Conservation (phyloP, 2,329 filamentous ascomycete species). For the Talaromyces islandicus region DNA sequence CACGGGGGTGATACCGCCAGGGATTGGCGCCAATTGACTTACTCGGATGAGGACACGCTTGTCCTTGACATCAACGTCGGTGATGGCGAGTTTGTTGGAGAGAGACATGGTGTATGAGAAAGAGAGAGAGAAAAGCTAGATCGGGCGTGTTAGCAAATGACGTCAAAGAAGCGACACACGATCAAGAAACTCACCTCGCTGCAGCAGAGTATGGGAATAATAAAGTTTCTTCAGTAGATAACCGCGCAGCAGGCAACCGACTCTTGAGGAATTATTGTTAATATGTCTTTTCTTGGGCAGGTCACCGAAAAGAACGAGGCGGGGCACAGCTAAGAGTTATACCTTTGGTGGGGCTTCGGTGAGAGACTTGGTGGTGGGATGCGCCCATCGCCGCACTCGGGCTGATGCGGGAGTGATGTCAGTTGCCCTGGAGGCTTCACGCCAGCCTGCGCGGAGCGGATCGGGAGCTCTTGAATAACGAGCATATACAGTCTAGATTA, state of each 20-base stretch:
- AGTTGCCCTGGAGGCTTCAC: constrained; percentile 8
- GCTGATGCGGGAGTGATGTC: constrained; percentile 40
- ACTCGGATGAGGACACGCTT: constrained; percentile 98
- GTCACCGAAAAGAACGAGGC: neutral
- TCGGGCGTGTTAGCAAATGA: neutral
- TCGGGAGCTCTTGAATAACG: neutral
- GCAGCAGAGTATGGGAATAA: neutral
- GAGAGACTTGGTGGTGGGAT: constrained; percentile 17
- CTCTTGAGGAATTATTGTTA: neutral
- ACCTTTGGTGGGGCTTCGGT: constrained; percentile 20
- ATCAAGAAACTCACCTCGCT: neutral
- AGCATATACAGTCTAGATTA: neutral
- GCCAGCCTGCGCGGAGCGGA: constrained; percentile 5
- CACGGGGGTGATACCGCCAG: neutral
- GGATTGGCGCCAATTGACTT: constrained; percentile 36
- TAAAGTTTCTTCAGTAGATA: neutral
- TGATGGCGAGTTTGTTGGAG: constrained; percentile 95
- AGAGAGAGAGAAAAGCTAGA: neutral
- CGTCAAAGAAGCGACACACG: neutral
- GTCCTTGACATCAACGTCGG: constrained; percentile 92
- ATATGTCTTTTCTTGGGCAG: neutral
- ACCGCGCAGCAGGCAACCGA: neutral
- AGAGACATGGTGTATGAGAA: constrained; percentile 68
- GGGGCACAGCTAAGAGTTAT: constrained; percentile 7
- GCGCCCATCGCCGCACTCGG: constrained; percentile 15